Evolutionary conservation across 495 filamentous ascomycete species (phyloP), one percentile per base, ranked within the genome.

Genomic region (Daldinia vernicosa): DNA sequence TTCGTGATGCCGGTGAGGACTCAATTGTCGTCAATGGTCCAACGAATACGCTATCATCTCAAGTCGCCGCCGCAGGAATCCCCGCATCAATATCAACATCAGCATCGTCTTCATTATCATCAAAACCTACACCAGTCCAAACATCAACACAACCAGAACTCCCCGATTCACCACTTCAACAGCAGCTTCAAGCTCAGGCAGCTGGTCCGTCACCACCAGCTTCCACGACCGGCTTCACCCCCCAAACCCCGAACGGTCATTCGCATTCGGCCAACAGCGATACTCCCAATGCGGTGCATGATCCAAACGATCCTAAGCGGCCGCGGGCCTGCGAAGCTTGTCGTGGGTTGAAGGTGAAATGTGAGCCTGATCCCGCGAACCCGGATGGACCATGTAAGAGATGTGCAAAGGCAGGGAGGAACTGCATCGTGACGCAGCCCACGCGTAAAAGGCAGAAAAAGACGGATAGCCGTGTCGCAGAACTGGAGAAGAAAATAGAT

Each of bases 401-500:
- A 52, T 99, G 95, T 78, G 88, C 89, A 24, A 98, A 97, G 77
- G 92, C 94, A 1, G 86, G 87, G 27, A 84, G 95, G 15, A 81
- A 84, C 62, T 99, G 95, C 71, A 76, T 97, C 32, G 90, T 96
- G 37, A 97, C 93, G 7, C 87, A 87, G 27, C 94, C 94, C 1
- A 93, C 88, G 12, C 85, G 93, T 14, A 98, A 97, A 79, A 84
- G 95, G 30, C 92, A 94, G 82, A 97, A 95, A 83, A 98, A 97
- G 83, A 93, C 92, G 28, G 95, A 97, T 76, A 93, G 88, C 64
- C 88, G 94, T 40, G 94, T 99, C 7, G 90, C 93, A 14, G 95
- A 98, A 80, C 83, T 99, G 45, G 95, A 99, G 80, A 93, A 90
- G 81, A 97, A 96, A 82, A 94, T 99, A 55, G 93, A 97, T 81